Conservation (phyloP, 75 land plant species). For the Larix kaempferi region DNA sequence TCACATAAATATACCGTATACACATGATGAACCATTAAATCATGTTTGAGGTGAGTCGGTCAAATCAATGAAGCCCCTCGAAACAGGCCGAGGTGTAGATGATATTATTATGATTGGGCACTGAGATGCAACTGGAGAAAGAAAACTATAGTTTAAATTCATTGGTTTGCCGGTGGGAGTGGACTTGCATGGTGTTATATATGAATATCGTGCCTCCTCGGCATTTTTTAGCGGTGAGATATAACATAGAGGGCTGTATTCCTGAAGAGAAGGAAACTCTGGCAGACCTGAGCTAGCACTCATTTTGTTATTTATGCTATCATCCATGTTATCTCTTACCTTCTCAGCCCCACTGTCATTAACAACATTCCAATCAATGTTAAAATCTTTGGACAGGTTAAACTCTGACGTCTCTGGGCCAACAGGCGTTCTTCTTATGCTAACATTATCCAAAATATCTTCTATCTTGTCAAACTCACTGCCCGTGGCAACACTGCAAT, state of each 20-base stretch:
- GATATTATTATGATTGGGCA: neutral
- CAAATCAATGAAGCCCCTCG: constrained; percentile 1
- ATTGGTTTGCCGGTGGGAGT: neutral
- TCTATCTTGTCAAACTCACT: neutral
- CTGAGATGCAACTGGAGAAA: neutral
- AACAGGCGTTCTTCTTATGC: neutral
- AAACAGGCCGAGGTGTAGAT: constrained; percentile 4
- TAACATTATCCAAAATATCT: neutral
- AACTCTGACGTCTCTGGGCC: neutral
- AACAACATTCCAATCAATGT: neutral
- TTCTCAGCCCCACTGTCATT: neutral
- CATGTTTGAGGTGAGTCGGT: neutral
- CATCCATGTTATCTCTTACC: neutral
- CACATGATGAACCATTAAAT: neutral
- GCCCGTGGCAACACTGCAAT: neutral
- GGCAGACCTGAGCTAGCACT: neutral
- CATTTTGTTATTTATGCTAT: neutral
- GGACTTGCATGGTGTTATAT: neutral
- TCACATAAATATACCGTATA: neutral
- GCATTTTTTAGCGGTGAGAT: constrained; percentile 1
- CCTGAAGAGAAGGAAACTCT: constrained; percentile 10
- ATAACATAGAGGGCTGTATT: constrained; percentile 8
- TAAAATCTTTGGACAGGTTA: neutral
- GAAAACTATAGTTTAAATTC: neutral
- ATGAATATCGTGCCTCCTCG: neutral